phyloP scores from a whole-genome alignment of 2,329 filamentous ascomycete genomes.

The Colletotrichum sp. region DNA sequence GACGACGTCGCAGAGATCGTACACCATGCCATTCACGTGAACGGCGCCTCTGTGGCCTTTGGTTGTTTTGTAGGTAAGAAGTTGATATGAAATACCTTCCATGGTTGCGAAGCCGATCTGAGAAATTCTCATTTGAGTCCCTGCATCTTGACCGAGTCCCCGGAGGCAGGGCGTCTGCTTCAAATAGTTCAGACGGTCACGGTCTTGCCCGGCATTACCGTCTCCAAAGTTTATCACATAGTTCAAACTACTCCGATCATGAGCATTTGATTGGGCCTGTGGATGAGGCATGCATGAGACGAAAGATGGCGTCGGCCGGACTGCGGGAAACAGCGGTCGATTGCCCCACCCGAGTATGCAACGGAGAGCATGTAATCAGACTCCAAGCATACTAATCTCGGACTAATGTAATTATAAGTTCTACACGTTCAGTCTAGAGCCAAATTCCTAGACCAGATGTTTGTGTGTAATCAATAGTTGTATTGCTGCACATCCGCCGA shows the following conservation, averaged over 20 bases:
- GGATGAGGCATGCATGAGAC: not conserved
- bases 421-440: too few species aligned
- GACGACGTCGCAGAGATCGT: not conserved
- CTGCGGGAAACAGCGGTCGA: not conserved
- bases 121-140: not conserved
- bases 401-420: too few species aligned
- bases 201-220: not conserved
- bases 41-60: not conserved
- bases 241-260: not conserved
- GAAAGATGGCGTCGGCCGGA: not conserved
- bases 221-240: not conserved
- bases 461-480: too few species aligned
- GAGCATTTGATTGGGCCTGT: not conserved
- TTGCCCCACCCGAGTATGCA: too few species aligned
- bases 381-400: too few species aligned
- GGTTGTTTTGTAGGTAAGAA: not conserved
- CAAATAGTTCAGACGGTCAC: not conserved
- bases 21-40: not conserved
- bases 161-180: not conserved
- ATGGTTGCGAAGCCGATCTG: not conserved
- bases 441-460: too few species aligned
- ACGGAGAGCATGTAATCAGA: too few species aligned
- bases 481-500: too few species aligned
- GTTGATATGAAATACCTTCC: not conserved
- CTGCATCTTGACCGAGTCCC: not conserved